These are phyloP conservation scores for Podospora sp. DNA, from an alignment of 495 filamentous ascomycete species.

Conservation along the genomic window DNA sequence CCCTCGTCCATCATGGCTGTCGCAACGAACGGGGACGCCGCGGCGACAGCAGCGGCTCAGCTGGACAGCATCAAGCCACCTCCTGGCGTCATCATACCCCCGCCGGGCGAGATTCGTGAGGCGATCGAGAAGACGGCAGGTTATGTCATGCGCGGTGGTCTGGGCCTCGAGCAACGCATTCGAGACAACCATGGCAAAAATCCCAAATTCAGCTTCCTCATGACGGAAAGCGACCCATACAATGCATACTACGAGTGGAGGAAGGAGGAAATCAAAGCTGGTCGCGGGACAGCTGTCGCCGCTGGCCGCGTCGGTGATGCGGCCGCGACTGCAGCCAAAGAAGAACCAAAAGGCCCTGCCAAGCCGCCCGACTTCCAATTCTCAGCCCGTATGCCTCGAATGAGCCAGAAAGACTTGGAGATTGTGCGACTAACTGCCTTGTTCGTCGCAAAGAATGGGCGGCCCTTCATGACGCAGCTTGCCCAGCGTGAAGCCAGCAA, in stretches of 20 bases:
- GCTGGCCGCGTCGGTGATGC: slow-evolving; percentile 74
- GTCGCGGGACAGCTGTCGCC: slow-evolving; percentile 76
- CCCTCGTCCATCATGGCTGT: slow-evolving; percentile 43
- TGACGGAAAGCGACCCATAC: slow-evolving; percentile 77
- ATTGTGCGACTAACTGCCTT: slow-evolving; percentile 87
- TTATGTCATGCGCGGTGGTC: slow-evolving; percentile 82
- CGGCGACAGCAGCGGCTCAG: slow-evolving; percentile 44
- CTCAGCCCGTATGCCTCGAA: slow-evolving; percentile 95
- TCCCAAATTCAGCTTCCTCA: slow-evolving; percentile 88
- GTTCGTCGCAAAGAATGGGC: slow-evolving; percentile 88
- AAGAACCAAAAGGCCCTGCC: slow-evolving; percentile 78
- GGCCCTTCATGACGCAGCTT: slow-evolving; percentile 84
- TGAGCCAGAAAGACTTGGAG: slow-evolving; percentile 93
- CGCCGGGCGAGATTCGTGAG: slow-evolving; percentile 67
- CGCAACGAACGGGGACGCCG: slow-evolving; percentile 60
- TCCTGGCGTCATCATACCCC: slow-evolving; percentile 80
- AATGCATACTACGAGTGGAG: slow-evolving; percentile 89
- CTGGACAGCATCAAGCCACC: slow-evolving; percentile 70
- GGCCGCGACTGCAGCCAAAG: slow-evolving; percentile 48
- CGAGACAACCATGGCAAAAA: slow-evolving; percentile 83
- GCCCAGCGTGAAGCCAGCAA: slow-evolving; percentile 87
- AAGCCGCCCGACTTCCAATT: slow-evolving; percentile 92
- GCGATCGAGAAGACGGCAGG: slow-evolving; percentile 95
- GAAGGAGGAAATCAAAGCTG: slow-evolving; percentile 78
- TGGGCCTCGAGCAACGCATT: slow-evolving; percentile 85